Evolutionary conservation across 2,329 filamentous ascomycete genomes (phyloP).

Genomic region (Epichloe sp.): DNA sequence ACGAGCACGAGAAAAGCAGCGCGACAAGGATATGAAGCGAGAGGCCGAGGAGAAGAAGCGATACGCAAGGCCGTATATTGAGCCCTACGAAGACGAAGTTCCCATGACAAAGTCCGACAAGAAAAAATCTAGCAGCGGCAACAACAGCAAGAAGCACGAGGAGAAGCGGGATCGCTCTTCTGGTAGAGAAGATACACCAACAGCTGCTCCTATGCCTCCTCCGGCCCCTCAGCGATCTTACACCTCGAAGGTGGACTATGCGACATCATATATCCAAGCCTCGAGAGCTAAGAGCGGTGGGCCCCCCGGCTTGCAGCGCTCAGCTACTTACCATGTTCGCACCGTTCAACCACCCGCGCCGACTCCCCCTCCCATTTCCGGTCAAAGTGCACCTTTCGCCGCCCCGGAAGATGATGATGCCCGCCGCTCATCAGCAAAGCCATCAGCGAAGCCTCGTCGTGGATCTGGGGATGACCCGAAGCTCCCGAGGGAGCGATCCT

Average conservation of each 20-base stretch:
- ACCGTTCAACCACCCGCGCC: slow-evolving; percentile 20
- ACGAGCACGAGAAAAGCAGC: slow-evolving; percentile 21
- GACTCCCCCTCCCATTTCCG: slow-evolving; percentile 21
- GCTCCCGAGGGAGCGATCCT: slow-evolving; percentile 15
- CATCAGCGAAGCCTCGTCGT: slow-evolving; percentile 20
- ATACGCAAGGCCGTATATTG: slow-evolving; percentile 22
- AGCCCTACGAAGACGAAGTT: slow-evolving; percentile 20
- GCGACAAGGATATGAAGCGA: slow-evolving; percentile 25
- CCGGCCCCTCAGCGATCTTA: slow-evolving; percentile 14
- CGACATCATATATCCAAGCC: slow-evolving; percentile 19
- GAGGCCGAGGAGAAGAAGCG: slow-evolving; percentile 25
- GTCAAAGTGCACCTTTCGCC: slow-evolving; percentile 15
- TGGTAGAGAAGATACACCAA: slow-evolving; percentile 18
- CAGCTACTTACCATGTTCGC: slow-evolving; percentile 12
- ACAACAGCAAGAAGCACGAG: slow-evolving; percentile 24
- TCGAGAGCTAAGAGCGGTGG: slow-evolving; percentile 14
- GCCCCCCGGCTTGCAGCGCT: slow-evolving; percentile 9
- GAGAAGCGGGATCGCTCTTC: slow-evolving; percentile 23
- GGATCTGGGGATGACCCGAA: slow-evolving; percentile 17
- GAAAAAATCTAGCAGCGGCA: slow-evolving; percentile 25
- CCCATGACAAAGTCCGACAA: slow-evolving; percentile 18
- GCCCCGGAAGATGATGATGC: slow-evolving; percentile 19
- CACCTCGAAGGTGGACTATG: slow-evolving; percentile 11
- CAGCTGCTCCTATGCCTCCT: slow-evolving; percentile 10
- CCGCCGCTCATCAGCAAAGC: slow-evolving; percentile 20